Percentiles rank a stretch among this genome's conserved stretches.
Evolutionary conservation across 2,329 filamentous ascomycete species (phyloP).

Genomic region (Daldinia sp.): DNA sequence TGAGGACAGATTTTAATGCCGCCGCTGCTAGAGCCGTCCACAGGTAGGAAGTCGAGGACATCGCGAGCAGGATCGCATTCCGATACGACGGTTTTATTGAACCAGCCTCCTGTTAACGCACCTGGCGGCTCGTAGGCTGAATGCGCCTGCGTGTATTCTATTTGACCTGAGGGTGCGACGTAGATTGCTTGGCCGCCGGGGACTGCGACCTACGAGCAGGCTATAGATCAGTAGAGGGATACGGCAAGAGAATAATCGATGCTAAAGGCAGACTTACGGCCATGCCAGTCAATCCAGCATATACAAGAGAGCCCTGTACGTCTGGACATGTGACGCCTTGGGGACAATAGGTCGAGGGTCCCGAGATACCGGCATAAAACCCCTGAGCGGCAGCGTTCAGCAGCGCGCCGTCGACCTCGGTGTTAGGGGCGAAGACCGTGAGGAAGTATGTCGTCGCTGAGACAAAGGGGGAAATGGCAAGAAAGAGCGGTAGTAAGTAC

Average conservation of each 20-base stretch:
- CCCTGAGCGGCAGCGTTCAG: constrained; percentile 38
- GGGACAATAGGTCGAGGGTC: constrained; percentile 43
- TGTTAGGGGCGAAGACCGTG: constrained; percentile 41
- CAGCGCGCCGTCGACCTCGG: constrained; percentile 32
- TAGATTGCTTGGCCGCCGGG: constrained; percentile 71
- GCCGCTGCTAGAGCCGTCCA: constrained; percentile 41
- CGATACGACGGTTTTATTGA: constrained; percentile 40
- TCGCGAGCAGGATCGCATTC: constrained; percentile 38
- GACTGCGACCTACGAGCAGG: constrained; percentile 55
- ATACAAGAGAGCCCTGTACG: constrained; percentile 41
- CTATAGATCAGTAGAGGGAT: neutral
- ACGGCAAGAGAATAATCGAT: neutral
- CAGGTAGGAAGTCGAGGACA: constrained; percentile 43
- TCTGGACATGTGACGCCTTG: constrained; percentile 34
- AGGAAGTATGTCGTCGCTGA: constrained; percentile 40
- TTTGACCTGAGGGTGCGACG: constrained; percentile 60
- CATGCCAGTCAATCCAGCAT: constrained; percentile 37
- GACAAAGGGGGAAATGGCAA: constrained; percentile 28
- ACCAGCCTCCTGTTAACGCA: constrained; percentile 60
- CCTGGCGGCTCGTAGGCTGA: constrained; percentile 60
- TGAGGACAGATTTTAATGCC: constrained; percentile 45
- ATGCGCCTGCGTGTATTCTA: constrained; percentile 66
- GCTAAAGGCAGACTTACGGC: constrained; percentile 34
- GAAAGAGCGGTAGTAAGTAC: constrained; percentile 14
- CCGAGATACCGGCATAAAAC: constrained; percentile 40